Base-by-base conservation (phyloP, 2,329 filamentous ascomycete genomes). In the Cercospora sp. region DNA sequence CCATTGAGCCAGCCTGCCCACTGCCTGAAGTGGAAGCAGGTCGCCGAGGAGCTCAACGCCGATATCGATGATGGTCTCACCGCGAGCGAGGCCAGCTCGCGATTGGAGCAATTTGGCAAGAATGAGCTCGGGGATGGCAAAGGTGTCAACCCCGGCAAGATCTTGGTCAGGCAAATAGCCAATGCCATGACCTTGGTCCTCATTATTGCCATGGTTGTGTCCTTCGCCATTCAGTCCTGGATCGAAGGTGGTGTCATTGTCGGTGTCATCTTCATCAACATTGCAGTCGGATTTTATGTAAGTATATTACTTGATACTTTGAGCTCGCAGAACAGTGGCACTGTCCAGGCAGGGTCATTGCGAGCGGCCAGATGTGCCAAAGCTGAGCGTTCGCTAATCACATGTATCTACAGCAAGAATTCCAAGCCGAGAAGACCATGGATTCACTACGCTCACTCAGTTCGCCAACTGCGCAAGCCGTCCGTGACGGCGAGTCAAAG, bases 181-280 rank as follows among this genome's bases (percentile, higher is more conserved):
- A 93, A 93, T 82, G 90, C 91, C 67, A 92, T 93, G 91, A 90
- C 91, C 71, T 77, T 91, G 78, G 89, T 83, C 5, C 76, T 84
- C n/a, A 80, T 84, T 40, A 73, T 84, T 65, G 82, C 81, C 33
- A 84, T 84, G 82, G 80, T 78, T 23, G 81, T 84, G 57, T 82
- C 80, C 59, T 84, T 83, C 69, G 82, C 79, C 40, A 83, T 84
- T 66, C 67, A 75, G 36, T 83, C 81, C 0, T 84, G 78, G 76
- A 83, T 84, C 67, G 82, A 84, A 75, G 82, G 82, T 59, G 82
- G 82, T 62, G 82, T 84, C 13, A 77, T 84, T n/a, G 78, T 81
- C 23, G 80, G 78, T 61, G 81, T 84, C 67, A 82, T 84, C 42
- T 63, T 78, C 20, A 72, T 84, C 60, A 84, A 84, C 72, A 80